These are phyloP conservation scores for Novymonas esmeraldas DNA, from an alignment of 208 protist species.

Conservation along the genomic window DNA sequence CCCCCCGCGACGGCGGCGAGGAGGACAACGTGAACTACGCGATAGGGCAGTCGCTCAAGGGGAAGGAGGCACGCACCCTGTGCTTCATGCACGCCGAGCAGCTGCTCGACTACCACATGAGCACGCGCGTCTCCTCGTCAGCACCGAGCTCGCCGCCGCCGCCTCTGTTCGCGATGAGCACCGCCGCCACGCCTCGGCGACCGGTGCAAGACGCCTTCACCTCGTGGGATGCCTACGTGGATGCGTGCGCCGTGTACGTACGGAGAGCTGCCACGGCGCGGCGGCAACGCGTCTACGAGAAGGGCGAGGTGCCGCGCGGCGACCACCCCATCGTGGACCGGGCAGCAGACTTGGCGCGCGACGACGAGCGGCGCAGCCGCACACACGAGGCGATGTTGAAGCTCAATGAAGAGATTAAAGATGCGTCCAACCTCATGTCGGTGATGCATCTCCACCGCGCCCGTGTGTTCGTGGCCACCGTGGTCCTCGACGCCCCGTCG, in stretches of 20 bases:
- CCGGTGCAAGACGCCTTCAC: slow-evolving; percentile 12
- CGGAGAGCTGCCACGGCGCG: slow-evolving; percentile 1
- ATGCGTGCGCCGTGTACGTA: slow-evolving; percentile 43
- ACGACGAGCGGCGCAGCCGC: slow-evolving; percentile 8
- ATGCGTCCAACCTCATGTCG: slow-evolving; percentile 40
- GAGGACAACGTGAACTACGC: slow-evolving; percentile 32
- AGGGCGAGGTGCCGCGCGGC: slow-evolving; percentile 36
- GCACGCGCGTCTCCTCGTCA: background rate
- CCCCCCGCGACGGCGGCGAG: background rate
- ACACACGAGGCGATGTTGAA: slow-evolving; percentile 37
- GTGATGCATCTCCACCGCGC: slow-evolving; percentile 26
- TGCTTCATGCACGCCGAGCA: slow-evolving; percentile 78
- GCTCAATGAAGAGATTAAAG: slow-evolving; percentile 47
- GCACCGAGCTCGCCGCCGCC: no score
- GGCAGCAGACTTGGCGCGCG: slow-evolving; percentile 42
- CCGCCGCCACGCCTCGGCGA: background rate
- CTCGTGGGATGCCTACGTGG: slow-evolving; percentile 47
- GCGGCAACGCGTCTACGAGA: slow-evolving; percentile 23
- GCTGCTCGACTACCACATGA: slow-evolving; percentile 74
- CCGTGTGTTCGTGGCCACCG: slow-evolving; percentile 56
- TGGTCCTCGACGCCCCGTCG: slow-evolving; percentile 41
- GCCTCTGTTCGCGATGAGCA: background rate
- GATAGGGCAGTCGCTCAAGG: slow-evolving; percentile 60
- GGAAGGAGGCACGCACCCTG: slow-evolving; percentile 50
- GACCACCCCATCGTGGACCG: slow-evolving; percentile 59